These are phyloP conservation scores for Trichoderma parareesei DNA, from an alignment of 495 filamentous ascomycete species.

Conservation along the genomic window DNA sequence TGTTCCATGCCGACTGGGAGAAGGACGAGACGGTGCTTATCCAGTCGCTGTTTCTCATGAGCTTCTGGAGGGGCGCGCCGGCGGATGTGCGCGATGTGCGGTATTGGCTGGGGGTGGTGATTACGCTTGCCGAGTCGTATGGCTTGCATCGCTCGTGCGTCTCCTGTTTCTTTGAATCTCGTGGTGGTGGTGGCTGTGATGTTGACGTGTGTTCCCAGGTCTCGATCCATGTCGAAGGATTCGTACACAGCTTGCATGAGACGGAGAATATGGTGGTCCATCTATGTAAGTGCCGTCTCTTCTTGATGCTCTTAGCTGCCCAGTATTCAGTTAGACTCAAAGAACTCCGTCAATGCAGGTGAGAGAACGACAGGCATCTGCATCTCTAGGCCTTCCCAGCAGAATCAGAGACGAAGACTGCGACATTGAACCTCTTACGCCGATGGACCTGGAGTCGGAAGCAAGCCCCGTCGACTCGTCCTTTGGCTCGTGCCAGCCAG, in stretches of 20 bases:
- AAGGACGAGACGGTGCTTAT: slow-evolving; percentile 60
- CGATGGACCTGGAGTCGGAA: slow-evolving; percentile 30
- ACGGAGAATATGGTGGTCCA: slow-evolving; percentile 43
- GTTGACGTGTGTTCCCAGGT: not conserved
- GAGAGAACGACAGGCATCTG: slow-evolving; percentile 49
- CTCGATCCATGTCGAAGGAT: slow-evolving; percentile 2
- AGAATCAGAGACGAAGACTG: slow-evolving; percentile 45
- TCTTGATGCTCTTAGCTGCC: too few relatives aligned
- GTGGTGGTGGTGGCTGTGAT: not conserved
- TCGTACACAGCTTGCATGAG: slow-evolving; percentile 18
- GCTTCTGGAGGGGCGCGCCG: slow-evolving; percentile 67
- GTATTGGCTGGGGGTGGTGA: slow-evolving; percentile 69
- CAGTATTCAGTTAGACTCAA: too few relatives aligned
- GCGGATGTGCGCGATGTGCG: slow-evolving; percentile 68
- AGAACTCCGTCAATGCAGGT: slow-evolving; percentile 28
- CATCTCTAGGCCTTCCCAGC: slow-evolving; percentile 51
- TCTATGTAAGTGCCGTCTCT: slow-evolving; percentile 27
- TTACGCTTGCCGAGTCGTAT: slow-evolving; percentile 45
- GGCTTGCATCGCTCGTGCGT: slow-evolving; percentile 12
- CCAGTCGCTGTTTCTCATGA: slow-evolving; percentile 62
- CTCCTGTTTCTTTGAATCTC: not conserved
- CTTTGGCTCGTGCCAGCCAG: slow-evolving; percentile 9
- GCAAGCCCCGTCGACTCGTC: not conserved
- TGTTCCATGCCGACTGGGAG: slow-evolving; percentile 71
- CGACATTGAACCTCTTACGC: slow-evolving; percentile 33